Base-by-base conservation (phyloP, 1,284 basidiomycete genomes). In the Cystobasidiaceae sp. region DNA sequence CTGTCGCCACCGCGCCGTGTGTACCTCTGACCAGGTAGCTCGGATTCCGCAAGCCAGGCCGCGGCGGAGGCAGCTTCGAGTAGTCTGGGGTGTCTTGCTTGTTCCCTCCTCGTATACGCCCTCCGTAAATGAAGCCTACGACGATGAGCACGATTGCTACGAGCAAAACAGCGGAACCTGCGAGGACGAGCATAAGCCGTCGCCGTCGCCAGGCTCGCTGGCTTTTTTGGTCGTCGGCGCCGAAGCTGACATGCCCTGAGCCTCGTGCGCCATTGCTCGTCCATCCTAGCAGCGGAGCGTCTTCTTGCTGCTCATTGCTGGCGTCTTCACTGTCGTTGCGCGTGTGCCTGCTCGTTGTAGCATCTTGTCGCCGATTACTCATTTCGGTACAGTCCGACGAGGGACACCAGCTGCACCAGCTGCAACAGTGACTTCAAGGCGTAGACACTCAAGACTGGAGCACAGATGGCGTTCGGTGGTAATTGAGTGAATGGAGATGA, bases 1-100 rank as follows among this genome's bases (percentile, higher is more conserved):
- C 93, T 46, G 86, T 82, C 1, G 93, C 90, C 19, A 96, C 91
- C 1, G 90, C 92, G 3, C 89, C 93, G 72, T 86, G 79, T 27
- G 80, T 79, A 0, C 87, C 91, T 66, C 84, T 78, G 46, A 88
- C 82, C 37, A 90, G 81, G 71, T 86, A 89, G 13, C 87, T 85
- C 0, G 86, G 86, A 71, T 92, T 92, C 27, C 80, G 57, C n/a
- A 67, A 43, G 17, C 73, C 73, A 21, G 68, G 68, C 37, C 63
- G 58, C 2, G 73, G 71, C 15, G 64, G 63, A n/a, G 73, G 73
- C 19, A 74, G 61, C 45, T 66, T 66, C 33, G 43, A 60, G 28
- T 58, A 59, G 27, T 58, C 52, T 4, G 61, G 61, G 15, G 52
- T 33, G 6, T 62, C 50, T 28, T 62, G 33, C 32, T 39, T n/a